Conservation (phyloP, 805 yeast genomes). For the Saturnispora gosingensis region DNA sequence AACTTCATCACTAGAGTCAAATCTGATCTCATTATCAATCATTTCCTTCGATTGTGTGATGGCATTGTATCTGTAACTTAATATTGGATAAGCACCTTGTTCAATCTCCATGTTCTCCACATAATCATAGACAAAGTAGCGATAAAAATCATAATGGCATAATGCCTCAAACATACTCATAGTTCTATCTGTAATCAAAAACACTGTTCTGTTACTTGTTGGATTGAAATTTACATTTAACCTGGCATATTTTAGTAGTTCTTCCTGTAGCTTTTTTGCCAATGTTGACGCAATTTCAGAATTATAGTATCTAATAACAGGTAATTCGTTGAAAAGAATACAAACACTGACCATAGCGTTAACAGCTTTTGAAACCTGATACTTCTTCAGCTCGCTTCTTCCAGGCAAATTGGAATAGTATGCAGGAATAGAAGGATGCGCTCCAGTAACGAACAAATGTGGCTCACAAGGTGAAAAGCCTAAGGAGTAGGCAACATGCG, state of each 20-base stretch:
- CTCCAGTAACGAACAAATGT: constrained; percentile 61
- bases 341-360: constrained; percentile 61
- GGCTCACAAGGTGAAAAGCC: constrained; percentile 60
- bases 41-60: constrained; percentile 21
- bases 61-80: constrained; percentile 20
- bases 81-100: constrained; percentile 20
- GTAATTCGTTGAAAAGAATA: constrained; percentile 78
- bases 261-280: constrained; percentile 62
- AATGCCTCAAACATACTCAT: constrained; percentile 77
- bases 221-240: constrained; percentile 58
- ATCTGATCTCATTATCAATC: constrained; percentile 18
- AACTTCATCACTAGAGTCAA: constrained; percentile 21
- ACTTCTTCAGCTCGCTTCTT: constrained; percentile 46
- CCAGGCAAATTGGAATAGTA: constrained; percentile 56
- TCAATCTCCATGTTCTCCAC: constrained; percentile 21
- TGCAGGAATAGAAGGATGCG: constrained; percentile 52
- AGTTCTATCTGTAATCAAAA: constrained; percentile 75
- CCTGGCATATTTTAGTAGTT: constrained; percentile 69
- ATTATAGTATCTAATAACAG: constrained; percentile 67
- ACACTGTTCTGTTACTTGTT: constrained; percentile 38
- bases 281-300: constrained; percentile 44
- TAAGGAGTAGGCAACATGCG: constrained; percentile 30
- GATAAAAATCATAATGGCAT: constrained; percentile 83
- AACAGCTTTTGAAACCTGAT: constrained; percentile 51
- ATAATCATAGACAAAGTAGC: constrained; percentile 83